Conservation (phyloP, 1,284 basidiomycete species). For the Sphagnurus paluster region DNA sequence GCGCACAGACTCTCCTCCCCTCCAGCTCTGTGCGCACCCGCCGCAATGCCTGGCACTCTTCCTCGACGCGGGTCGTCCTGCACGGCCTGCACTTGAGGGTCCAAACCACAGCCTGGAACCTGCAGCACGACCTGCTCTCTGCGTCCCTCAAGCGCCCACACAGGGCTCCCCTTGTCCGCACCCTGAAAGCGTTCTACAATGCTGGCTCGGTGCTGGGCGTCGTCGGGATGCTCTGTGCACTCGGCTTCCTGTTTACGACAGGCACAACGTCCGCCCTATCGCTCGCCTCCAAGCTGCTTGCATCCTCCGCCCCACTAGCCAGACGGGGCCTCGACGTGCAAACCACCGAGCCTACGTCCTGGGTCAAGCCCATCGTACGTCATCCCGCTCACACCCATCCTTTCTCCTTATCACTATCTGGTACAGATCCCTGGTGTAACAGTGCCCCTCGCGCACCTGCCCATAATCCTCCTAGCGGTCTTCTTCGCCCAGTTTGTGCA, state of each 20-base stretch:
- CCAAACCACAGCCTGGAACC: constrained; percentile 56
- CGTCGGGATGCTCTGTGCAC: constrained; percentile 48
- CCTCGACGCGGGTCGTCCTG: constrained; percentile 27
- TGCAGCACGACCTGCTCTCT: constrained; percentile 45
- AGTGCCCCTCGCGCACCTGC: constrained; percentile 64
- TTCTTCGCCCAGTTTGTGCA: constrained; percentile 62
- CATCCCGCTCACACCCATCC: neutral
- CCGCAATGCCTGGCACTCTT: constrained; percentile 14
- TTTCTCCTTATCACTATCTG: constrained; percentile 3
- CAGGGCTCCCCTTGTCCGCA: constrained; percentile 20
- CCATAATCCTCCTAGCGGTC: constrained; percentile 58
- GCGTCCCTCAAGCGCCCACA: constrained; percentile 26
- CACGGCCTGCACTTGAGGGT: constrained; percentile 45
- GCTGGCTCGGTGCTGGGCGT: constrained; percentile 46
- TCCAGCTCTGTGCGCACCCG: constrained; percentile 5
- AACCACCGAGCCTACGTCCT: too few relatives aligned
- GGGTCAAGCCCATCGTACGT: constrained; percentile 45
- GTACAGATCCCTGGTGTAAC: constrained; percentile 76
- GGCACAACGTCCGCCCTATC: constrained; percentile 21
- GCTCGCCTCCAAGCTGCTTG: too few relatives aligned
- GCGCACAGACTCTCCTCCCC: constrained; percentile 14
- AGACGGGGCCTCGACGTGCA: constrained; percentile 11
- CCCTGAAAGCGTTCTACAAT: constrained; percentile 45
- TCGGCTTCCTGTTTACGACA: constrained; percentile 43
- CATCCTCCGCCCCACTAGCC: too few relatives aligned